Conservation (phyloP, 1,139 yeast species). For the Kazachstania sp. region DNA sequence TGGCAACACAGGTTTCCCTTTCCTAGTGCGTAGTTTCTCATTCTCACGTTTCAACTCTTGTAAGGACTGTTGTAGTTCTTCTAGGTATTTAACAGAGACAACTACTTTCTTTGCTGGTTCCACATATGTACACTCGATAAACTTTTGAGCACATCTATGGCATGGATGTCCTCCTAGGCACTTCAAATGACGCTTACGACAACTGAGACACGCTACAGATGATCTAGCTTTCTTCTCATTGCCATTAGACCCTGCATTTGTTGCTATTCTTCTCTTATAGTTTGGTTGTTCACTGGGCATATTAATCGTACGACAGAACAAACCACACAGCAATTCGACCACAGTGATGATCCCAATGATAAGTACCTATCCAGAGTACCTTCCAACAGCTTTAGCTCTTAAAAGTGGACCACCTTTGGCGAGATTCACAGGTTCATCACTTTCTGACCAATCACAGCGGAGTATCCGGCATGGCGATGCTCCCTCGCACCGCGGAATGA, state of each 20-base stretch:
- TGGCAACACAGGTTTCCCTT: not conserved
- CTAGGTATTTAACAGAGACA: conserved; percentile 65
- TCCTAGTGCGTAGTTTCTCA: conserved; percentile 1
- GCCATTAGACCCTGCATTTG: not conserved
- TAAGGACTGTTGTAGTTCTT: conserved; percentile 60
- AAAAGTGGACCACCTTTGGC: no score
- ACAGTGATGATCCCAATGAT: no score
- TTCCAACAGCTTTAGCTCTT: no score
- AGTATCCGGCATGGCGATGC: not conserved
- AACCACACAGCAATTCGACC: no score
- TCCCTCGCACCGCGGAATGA: not conserved
- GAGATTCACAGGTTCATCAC: not conserved
- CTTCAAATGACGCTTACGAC: conserved; percentile 66
- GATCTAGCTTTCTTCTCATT: conserved; percentile 1
- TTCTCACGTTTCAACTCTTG: conserved; percentile 43
- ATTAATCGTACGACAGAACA: no score
- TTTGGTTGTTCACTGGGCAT: no score
- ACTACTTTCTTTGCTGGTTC: conserved; percentile 75
- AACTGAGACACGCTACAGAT: conserved; percentile 46
- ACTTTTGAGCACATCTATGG: conserved; percentile 51
- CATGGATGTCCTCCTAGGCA: conserved; percentile 83
- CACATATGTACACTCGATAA: conserved; percentile 60
- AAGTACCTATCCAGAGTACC: no score
- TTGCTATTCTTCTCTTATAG: no score
- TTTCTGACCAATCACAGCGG: not conserved